Evolutionary conservation across 2,329 filamentous ascomycete genomes (phyloP), one percentile per base, ranked within the genome.

Genomic region (Penicillium capsulatum): DNA sequence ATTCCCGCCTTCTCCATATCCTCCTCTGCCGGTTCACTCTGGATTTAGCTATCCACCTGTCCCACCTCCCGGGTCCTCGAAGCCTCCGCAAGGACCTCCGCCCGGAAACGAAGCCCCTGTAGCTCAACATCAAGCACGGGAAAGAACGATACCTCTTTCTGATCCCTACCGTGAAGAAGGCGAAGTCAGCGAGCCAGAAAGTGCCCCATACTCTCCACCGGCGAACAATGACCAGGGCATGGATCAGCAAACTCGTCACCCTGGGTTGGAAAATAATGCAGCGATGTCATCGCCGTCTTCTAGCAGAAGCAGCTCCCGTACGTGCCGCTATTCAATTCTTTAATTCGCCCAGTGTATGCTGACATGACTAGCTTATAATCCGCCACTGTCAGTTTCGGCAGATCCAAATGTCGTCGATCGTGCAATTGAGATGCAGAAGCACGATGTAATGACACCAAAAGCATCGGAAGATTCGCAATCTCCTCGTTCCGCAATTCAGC

Each of bases 111-210:
- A 7, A 24, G 22, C 22, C 7, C 7, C 22, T 14, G n/a, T 11
- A 28, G 13, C 6, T 28, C 9, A 28, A 14, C 26, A 4, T 6
- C 4, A 11, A 28, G 26, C 26, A 14, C 26, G n/a, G 26, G 6
- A 11, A 28, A 28, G 6, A 28, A 11, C 10, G 26, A 28, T 7
- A 6, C n/a, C 26, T 6, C 5, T n/a, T 28, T n/a, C 26, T 7
- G 26, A 71, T 31, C 61, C 62, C 38, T 73, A 76, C 40, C 68
- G 68, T 40, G 86, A 92, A 55, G 86, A 94, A 54, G 86, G 84
- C 11, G 87, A 94, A 60, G 61, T 92, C 19, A 85, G 80, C 47
- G 86, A 91, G 53, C 77, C 73, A 13, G 80, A 83, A 51, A 72
- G 75, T 7, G 30, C 28, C 10, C 19, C 16, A 6, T 15, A 31